Evolutionary conservation across 257 asterid genomes (phyloP).

Genomic region (Jasminum sambac): DNA sequence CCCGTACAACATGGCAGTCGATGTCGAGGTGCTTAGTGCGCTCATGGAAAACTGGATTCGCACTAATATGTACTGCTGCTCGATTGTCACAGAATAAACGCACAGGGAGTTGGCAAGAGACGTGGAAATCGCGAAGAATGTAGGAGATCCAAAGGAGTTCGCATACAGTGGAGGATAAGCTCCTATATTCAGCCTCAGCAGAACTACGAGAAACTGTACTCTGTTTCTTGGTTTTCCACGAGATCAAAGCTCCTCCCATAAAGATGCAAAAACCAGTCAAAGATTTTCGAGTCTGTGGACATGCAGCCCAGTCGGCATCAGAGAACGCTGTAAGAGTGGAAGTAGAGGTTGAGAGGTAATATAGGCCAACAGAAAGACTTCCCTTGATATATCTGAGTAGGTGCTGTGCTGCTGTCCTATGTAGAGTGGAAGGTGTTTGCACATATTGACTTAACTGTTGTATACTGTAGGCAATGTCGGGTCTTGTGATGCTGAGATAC

Average conservation of each 20-base stretch:
- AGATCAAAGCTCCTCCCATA: not conserved
- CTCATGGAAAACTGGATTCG: not conserved
- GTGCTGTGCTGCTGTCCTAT: too few species aligned
- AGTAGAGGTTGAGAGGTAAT: not conserved
- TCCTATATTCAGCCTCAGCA: slow-evolving; percentile 9
- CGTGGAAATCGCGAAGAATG: not conserved
- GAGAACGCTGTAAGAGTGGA: not conserved
- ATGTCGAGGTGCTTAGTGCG: too few species aligned
- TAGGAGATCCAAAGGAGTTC: not conserved
- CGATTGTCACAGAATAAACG: not conserved
- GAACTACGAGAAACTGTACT: slow-evolving; percentile 4
- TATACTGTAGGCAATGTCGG: not conserved
- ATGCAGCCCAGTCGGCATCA: not conserved
- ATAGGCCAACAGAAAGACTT: not conserved
- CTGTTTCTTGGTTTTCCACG: slow-evolving; percentile 15
- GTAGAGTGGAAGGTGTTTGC: not conserved
- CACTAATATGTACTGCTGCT: not conserved
- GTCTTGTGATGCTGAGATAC: not conserved
- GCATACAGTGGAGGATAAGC: not conserved
- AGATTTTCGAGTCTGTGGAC: not conserved
- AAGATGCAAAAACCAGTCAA: not conserved
- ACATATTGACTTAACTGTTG: not conserved
- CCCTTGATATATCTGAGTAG: too few species aligned
- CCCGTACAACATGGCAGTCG: too few species aligned
- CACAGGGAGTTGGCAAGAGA: not conserved